A percentile compares a stretch with the other conserved stretches of the same genome.
Conservation (phyloP, 2,329 filamentous ascomycete genomes). For the Alternaria sp. region DNA sequence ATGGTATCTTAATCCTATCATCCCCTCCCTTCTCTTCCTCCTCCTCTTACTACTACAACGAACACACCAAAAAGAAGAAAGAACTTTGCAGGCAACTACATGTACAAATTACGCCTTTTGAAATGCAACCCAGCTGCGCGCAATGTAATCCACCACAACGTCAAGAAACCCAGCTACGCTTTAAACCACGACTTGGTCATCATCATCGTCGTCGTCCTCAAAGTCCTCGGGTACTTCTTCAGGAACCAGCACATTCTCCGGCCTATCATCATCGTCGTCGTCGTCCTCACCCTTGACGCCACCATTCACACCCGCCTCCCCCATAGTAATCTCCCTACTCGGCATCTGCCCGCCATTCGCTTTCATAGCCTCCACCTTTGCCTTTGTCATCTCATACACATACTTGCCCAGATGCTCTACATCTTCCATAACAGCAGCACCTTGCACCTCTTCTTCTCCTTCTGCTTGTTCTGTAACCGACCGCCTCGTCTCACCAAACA, state of each 20-base stretch:
- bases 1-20: neutral
- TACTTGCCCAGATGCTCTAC: slow-evolving; percentile 96
- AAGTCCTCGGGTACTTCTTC: slow-evolving; percentile 14
- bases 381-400: slow-evolving; percentile 93
- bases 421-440: slow-evolving; percentile 80
- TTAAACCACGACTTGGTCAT: neutral
- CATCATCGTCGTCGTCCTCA: slow-evolving; percentile 14
- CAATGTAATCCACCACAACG: too few relatives aligned
- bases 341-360: slow-evolving; percentile 47
- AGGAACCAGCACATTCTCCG: slow-evolving; percentile 41
- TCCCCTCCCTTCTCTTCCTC: accelerated
- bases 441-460: slow-evolving; percentile 46
- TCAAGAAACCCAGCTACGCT: neutral
- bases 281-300: slow-evolving; percentile 28
- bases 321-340: slow-evolving; percentile 49
- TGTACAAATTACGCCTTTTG: neutral
- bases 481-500: slow-evolving; percentile 74
- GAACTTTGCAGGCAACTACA: neutral
- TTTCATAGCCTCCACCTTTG: slow-evolving; percentile 68
- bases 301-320: slow-evolving; percentile 42
- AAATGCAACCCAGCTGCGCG: neutral
- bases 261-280: slow-evolving; percentile 37
- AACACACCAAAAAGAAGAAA: neutral
- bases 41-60: neutral
- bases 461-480: slow-evolving; percentile 41